Evolutionary conservation across 139 green algal species (phyloP), one percentile per base, ranked within the genome.

Genomic region (Picochlorum costavermella): DNA sequence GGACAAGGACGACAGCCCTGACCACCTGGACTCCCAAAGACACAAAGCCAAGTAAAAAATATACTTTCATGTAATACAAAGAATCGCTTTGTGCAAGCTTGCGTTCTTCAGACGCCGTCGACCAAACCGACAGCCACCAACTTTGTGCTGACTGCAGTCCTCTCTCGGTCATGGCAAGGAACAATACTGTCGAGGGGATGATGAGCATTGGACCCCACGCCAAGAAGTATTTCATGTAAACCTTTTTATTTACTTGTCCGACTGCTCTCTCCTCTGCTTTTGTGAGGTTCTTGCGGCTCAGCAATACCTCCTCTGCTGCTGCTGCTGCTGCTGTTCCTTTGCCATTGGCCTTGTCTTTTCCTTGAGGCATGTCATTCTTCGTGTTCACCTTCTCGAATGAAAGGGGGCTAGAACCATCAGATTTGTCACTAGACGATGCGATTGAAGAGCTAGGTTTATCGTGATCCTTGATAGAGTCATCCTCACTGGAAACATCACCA

Each of bases 181-280:
- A 26, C 5, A 86, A 31, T 51, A 90, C 72, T 3, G 64, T 37
- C 14, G 78, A 46, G 0, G 86, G 88, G 58, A 94, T 70, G 30
- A 78, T n/a, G 46, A 80, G 74, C 8, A 53, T 65, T 23, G 79
- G 75, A 5, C 83, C 76, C 84, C 84, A 94, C 8, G 82, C 75
- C 11, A 33, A 44, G 31, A 96, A 70, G 73, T 96, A 96, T 9
- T 77, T 68, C 26, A 59, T 43, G 69, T 96, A 96, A 10, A 95
- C 72, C 2, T 57, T 61, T 1, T 61, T 45, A 29, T 88, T 68
- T 36, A 95, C 88, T 16, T 74, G 69, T 12, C 88, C 88, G 56
- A 84, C 77, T 25, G 81, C 77, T 17, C 88, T 70, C 59, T 86
- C 80, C 73, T 95, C 87, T 1, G 69, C 72, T 65, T 86, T 74